phyloP scores from a whole-genome alignment of 371 early-diverging fungal genomes.

The Rhizopus arrhizus region DNA sequence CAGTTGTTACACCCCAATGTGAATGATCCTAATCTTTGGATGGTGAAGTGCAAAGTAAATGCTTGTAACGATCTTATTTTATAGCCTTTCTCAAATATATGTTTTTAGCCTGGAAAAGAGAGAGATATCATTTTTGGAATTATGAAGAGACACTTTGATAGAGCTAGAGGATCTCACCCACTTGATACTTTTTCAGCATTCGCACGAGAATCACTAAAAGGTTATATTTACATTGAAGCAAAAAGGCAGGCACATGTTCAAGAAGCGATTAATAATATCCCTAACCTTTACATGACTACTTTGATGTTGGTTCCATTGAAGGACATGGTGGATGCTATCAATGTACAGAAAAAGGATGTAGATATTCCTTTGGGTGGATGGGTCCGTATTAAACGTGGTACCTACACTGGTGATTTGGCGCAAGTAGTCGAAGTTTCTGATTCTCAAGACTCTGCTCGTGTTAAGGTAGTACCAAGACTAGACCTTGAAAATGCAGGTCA shows the following conservation, averaged over 20 bases:
- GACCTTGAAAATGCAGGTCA: slow-evolving; percentile 53
- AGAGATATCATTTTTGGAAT: slow-evolving; percentile 81
- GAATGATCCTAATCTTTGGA: slow-evolving; percentile 92
- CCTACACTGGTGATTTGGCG: slow-evolving; percentile 94
- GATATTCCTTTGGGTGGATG: slow-evolving; percentile 83
- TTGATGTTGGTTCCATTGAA: slow-evolving; percentile 90
- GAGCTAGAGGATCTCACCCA: slow-evolving; percentile 61
- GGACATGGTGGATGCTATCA: slow-evolving; percentile 95
- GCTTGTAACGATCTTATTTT: neutral
- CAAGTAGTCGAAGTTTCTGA: slow-evolving; percentile 85
- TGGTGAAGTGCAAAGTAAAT: slow-evolving; percentile 82
- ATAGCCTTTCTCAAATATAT: neutral
- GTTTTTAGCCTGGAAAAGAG: slow-evolving; percentile 80
- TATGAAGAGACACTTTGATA: slow-evolving; percentile 79
- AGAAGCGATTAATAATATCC: slow-evolving; percentile 71
- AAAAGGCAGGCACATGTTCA: slow-evolving; percentile 82
- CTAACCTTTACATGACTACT: slow-evolving; percentile 73
- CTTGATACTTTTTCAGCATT: slow-evolving; percentile 82
- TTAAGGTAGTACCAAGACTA: slow-evolving; percentile 91
- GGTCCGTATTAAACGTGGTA: slow-evolving; percentile 95
- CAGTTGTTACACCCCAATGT: slow-evolving; percentile 84
- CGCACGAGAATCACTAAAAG: slow-evolving; percentile 87
- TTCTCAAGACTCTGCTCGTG: slow-evolving; percentile 74
- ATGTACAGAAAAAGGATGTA: slow-evolving; percentile 68
- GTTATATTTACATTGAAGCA: slow-evolving; percentile 97